A percentile compares a stretch with the other conserved stretches of the same genome.
phyloP scores from a whole-genome alignment of 2,329 filamentous ascomycete species.

The Aspergillus sp. region DNA sequence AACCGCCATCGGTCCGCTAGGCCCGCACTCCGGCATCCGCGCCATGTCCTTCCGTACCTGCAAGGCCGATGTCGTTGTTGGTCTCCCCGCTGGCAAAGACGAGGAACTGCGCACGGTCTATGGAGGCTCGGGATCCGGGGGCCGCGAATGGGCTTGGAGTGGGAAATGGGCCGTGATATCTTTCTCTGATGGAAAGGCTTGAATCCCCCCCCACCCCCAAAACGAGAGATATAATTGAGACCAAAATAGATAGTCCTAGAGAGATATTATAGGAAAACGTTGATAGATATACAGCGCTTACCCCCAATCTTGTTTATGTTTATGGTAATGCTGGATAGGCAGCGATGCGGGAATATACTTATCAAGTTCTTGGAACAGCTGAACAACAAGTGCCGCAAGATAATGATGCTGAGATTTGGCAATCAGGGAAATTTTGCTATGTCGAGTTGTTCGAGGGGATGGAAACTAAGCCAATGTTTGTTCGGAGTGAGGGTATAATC shows the following conservation, averaged over 20 bases:
- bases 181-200: constrained; percentile 67
- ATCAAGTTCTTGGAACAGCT: background rate
- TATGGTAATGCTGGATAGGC: too few relatives aligned
- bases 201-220: background rate
- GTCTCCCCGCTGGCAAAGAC: constrained; percentile 77
- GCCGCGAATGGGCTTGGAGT: constrained; percentile 88
- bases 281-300: too few relatives aligned
- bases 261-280: too few relatives aligned
- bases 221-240: background rate
- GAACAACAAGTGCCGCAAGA: background rate
- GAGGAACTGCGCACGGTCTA: constrained; percentile 71
- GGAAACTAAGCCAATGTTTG: background rate
- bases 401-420: too few relatives aligned
- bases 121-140: constrained; percentile 67
- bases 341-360: too few relatives aligned
- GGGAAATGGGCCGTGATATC: constrained; percentile 97
- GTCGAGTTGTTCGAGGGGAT: background rate
- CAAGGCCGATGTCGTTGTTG: constrained; percentile 95
- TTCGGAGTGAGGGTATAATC: background rate
- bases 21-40: constrained; percentile 77
- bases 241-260: background rate
- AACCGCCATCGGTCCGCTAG: constrained; percentile 81
- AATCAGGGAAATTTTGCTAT: background rate
- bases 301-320: too few relatives aligned
- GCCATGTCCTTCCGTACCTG: constrained; percentile 86